phyloP scores from a whole-genome alignment of 805 yeast species.

The Kuraishia hungarica region DNA sequence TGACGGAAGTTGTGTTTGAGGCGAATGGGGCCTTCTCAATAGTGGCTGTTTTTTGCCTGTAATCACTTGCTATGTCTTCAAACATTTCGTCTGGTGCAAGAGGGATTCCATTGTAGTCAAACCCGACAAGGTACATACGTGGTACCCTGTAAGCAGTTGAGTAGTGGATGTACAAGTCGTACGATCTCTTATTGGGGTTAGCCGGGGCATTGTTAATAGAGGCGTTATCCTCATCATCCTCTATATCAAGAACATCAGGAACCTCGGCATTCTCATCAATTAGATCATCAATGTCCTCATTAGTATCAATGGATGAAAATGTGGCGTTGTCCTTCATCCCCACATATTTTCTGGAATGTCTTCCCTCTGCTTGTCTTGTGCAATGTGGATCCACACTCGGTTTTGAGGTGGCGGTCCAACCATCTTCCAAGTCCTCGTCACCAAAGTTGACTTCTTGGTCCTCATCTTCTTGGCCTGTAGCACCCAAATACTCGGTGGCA shows the following conservation, averaged over 20 bases:
- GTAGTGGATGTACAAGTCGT: constrained; percentile 86
- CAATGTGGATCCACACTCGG: constrained; percentile 10
- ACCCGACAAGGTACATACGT: constrained; percentile 86
- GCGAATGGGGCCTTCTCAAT: constrained; percentile 88
- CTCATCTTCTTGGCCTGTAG: constrained; percentile 22
- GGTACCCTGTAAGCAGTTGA: constrained; percentile 96
- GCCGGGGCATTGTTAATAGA: constrained; percentile 24
- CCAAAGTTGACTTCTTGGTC: constrained; percentile 8
- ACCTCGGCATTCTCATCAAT: constrained; percentile 25
- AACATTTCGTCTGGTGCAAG: constrained; percentile 85
- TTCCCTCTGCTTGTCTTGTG: constrained; percentile 14
- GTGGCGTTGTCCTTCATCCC: constrained; percentile 14
- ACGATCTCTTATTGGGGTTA: constrained; percentile 47
- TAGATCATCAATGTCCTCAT: constrained; percentile 31
- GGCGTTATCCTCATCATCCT: constrained; percentile 39
- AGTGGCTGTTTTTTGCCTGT: constrained; percentile 92
- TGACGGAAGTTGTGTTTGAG: constrained; percentile 65
- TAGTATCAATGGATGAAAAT: constrained; percentile 14
- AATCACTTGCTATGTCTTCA: constrained; percentile 87
- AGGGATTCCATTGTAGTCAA: constrained; percentile 75
- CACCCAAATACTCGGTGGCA: constrained; percentile 46
- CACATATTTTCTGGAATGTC: constrained; percentile 16
- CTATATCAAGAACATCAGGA: constrained; percentile 6
- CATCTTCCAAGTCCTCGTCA: constrained; percentile 31
- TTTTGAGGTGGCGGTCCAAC: constrained; percentile 42